These are phyloP conservation scores for Ilex asprella DNA, from an alignment of 257 asterid genomes.

Conservation along the genomic window DNA sequence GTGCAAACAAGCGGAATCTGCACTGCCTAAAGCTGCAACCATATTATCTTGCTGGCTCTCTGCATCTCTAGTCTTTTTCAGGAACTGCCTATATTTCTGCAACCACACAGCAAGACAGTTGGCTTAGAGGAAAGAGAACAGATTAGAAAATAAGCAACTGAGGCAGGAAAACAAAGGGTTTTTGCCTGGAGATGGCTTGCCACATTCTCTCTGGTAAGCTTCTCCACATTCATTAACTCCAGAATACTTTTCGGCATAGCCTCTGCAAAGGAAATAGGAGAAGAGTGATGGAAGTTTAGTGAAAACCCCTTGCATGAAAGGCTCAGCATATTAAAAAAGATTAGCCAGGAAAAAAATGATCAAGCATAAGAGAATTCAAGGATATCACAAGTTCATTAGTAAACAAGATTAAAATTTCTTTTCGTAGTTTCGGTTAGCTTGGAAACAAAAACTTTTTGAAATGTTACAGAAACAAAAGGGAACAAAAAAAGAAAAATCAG, in stretches of 20 bases:
- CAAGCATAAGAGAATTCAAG: no score
- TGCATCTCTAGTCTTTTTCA: background rate
- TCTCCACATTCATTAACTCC: conserved; percentile 3
- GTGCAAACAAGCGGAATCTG: background rate
- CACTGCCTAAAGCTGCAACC: background rate
- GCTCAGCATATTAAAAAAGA: background rate
- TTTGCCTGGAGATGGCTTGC: conserved; percentile 3
- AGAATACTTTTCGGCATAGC: background rate
- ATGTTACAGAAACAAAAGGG: no score
- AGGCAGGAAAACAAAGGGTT: background rate
- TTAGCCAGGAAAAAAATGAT: background rate
- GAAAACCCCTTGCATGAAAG: background rate
- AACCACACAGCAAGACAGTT: background rate
- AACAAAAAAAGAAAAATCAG: no score
- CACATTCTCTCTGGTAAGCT: conserved; percentile 3
- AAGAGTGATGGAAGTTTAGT: no score
- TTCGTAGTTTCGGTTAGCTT: no score
- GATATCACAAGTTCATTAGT: no score
- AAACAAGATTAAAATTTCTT: no score
- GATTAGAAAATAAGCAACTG: background rate
- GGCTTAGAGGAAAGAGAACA: background rate
- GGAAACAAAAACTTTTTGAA: no score
- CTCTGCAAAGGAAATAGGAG: background rate
- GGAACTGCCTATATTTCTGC: background rate
- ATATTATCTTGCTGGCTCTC: background rate